Evolutionary conservation across 2,329 filamentous ascomycete genomes (phyloP).

Genomic region (Sporothrix sp.): DNA sequence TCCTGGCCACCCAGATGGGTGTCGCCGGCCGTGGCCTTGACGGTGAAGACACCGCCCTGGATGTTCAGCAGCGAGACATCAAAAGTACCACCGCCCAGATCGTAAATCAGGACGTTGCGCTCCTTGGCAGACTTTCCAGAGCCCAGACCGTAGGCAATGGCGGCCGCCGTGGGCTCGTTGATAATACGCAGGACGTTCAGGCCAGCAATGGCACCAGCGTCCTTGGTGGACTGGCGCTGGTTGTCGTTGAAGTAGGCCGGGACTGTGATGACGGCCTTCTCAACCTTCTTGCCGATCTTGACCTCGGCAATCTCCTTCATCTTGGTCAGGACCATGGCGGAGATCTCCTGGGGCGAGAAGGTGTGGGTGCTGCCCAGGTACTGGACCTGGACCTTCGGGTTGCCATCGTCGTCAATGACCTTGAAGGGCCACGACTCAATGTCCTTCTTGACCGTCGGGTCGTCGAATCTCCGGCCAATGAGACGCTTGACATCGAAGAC

Average conservation of each 20-base stretch:
- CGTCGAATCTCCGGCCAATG: conserved; percentile 91
- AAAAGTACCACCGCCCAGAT: conserved; percentile 96
- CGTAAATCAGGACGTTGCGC: conserved; percentile 98
- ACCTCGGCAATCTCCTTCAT: conserved; percentile 99
- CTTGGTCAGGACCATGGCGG: conserved; percentile 97
- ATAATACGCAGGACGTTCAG: conserved; percentile 99
- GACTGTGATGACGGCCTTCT: conserved; percentile 98
- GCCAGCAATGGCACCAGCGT: conserved; percentile 93
- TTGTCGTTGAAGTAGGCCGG: conserved; percentile 99
- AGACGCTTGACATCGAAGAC: conserved; percentile 99
- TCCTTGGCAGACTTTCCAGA: conserved; percentile 93
- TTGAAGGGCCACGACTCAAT: conserved; percentile 99
- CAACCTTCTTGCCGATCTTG: conserved; percentile 97
- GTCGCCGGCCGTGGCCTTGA: conserved; percentile 96
- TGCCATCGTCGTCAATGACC: conserved; percentile 80
- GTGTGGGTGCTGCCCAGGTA: conserved; percentile 91
- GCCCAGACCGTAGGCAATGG: conserved; percentile 96
- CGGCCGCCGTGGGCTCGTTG: conserved; percentile 97
- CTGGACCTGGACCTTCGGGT: conserved; percentile 87
- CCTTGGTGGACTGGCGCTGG: conserved; percentile 98
- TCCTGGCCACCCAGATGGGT: conserved; percentile 93
- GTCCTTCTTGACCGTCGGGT: conserved; percentile 97
- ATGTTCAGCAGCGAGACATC: conserved; percentile 99
- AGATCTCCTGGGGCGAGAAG: conserved; percentile 98
- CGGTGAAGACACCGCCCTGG: conserved; percentile 97